Percentiles rank a stretch among this genome's conserved stretches.
Evolutionary conservation across 2,329 filamentous ascomycete genomes (phyloP).

Genomic region (Metarhizium anisopliae): DNA sequence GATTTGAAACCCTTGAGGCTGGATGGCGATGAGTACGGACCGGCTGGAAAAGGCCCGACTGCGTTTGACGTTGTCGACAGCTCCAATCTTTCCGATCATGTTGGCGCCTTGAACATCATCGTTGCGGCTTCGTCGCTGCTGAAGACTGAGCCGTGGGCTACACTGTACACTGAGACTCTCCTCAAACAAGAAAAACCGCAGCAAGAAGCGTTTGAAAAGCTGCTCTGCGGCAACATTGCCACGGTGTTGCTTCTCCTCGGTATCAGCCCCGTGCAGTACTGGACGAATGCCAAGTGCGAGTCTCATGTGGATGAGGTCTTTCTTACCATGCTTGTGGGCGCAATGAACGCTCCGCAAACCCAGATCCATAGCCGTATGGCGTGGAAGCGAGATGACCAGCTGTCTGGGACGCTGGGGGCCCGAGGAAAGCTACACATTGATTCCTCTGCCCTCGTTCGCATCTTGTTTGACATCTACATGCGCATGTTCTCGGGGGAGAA

Average conservation of each 20-base stretch:
- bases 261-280: no score
- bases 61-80: constrained; percentile 50
- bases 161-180: constrained; percentile 39
- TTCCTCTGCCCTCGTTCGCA: constrained; percentile 24
- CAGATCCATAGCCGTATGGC: constrained; percentile 21
- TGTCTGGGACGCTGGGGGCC: constrained; percentile 15
- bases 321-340: no score
- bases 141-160: constrained; percentile 30
- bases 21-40: constrained; percentile 30
- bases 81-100: constrained; percentile 31
- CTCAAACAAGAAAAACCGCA: constrained; percentile 17
- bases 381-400: constrained; percentile 27
- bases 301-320: no score
- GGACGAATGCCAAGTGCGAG: no score
- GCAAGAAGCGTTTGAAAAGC: no score
- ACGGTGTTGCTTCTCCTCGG: no score
- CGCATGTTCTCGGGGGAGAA: constrained; percentile 36
- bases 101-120: constrained; percentile 27
- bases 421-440: constrained; percentile 23
- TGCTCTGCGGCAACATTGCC: no score
- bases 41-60: constrained; percentile 23
- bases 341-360: constrained; percentile 15
- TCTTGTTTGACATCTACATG: constrained; percentile 33
- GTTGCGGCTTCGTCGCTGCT: constrained; percentile 39
- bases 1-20: constrained; percentile 31